Evolutionary conservation across 352 stramenopile species (phyloP), one percentile per base, ranked within the genome.

Genomic region (Globisporangium orthogonon): DNA sequence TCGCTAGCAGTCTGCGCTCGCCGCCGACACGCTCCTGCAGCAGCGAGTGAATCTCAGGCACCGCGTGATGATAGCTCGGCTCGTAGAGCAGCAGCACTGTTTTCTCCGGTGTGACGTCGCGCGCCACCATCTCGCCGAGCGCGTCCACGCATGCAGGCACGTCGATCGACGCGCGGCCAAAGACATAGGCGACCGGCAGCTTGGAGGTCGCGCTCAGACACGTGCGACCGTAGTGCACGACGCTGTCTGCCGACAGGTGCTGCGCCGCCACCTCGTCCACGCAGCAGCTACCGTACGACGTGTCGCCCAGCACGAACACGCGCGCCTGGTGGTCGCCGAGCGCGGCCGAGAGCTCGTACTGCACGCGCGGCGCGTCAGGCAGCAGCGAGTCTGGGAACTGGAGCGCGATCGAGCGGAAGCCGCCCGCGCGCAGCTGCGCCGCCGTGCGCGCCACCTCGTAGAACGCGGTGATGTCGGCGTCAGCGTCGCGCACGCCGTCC

Each of bases 351-450:
- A 94, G 68, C 54, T 83, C 66, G 54, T 86, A 68, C 61, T 98
- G 91, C 59, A 98, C 76, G 35, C 84, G 73, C 7, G 87, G 64
- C 29, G 94, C 86, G 63, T 98, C 91, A 2, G 76, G 63, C 33
- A 98, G 67, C 28, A 98, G 68, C 52, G 94, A 95, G 73, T 98
- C 94, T 4, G 96, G 94, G 70, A 98, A 97, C 76, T 98, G 96
- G 35, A 98, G 76, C 49, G 93, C 96, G 40, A 98, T 79, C 62
- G 72, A 79, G 47, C 62, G 66, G 63, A 73, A 97, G 14, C 67
- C 73, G n/a, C 89, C 71, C 7, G 47, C 31, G 29, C 58, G 65
- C 51, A 95, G 78, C 73, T 86, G 76, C 62, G 60, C 65, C 40
- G 78, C 66, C n/a, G 76, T 92, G 54, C 74, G 74, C 31, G 55